Evolutionary conservation across 441 rosid genomes (phyloP).

Genomic region (Populus hybrid): DNA sequence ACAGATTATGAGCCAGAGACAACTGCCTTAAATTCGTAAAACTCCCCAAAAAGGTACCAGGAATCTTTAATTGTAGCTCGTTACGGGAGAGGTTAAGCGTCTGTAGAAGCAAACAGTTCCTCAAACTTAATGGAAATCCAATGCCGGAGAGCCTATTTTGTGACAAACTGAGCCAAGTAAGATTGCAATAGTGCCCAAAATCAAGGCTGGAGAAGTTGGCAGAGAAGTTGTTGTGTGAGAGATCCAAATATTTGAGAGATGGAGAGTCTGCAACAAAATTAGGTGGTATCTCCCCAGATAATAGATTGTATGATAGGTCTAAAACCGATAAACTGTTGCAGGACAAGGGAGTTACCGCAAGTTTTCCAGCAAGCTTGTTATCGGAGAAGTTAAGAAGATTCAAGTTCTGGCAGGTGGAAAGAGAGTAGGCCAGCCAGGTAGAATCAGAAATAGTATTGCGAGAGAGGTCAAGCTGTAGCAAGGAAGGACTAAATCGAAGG

Average conservation of each 20-base stretch:
- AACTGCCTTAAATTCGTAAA: conserved; percentile 52
- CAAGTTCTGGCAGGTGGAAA: conserved; percentile 55
- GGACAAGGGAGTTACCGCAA: conserved; percentile 27
- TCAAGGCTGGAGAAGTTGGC: conserved; percentile 52
- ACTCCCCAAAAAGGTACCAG: conserved; percentile 51
- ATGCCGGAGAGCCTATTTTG: conserved; percentile 58
- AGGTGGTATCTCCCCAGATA: conserved; percentile 57
- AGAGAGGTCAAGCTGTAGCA: conserved; percentile 61
- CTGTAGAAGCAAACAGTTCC: conserved; percentile 56
- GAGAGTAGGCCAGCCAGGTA: conserved; percentile 25
- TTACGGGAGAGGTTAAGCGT: conserved; percentile 63
- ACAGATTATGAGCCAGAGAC: conserved; percentile 56
- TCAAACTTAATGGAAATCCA: conserved; percentile 44
- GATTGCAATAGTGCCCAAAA: conserved; percentile 62
- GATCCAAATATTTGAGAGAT: conserved; percentile 56
- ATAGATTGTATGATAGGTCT: conserved; percentile 58
- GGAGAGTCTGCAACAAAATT: conserved; percentile 38
- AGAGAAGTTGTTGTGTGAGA: conserved; percentile 72
- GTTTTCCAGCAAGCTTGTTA: conserved; percentile 49
- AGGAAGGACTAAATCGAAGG: conserved; percentile 44
- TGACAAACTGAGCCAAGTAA: conserved; percentile 56
- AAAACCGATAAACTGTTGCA: conserved; percentile 52
- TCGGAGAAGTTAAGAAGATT: conserved; percentile 51
- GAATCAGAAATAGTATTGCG: conserved; percentile 49
- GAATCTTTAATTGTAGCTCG: conserved; percentile 50